phyloP scores from a whole-genome alignment of 2,329 filamentous ascomycete genomes.

The Chrysoporthe cubensis region DNA sequence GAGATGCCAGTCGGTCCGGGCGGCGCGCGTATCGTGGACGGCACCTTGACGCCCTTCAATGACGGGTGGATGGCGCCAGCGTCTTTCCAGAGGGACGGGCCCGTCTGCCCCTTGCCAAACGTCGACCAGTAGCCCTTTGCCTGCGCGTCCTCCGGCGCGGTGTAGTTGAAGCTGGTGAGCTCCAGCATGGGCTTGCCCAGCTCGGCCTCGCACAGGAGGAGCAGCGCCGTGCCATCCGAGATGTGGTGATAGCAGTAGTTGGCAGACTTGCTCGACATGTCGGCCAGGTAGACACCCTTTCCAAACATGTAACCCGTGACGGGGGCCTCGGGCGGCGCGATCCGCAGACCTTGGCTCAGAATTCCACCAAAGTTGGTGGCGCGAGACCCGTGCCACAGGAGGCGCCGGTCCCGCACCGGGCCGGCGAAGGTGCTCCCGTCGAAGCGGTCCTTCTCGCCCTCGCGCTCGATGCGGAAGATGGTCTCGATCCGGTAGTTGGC shows the following conservation, averaged over 20 bases:
- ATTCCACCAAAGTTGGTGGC: conserved; percentile 87
- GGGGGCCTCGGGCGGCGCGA: conserved; percentile 83
- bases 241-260: conserved; percentile 69
- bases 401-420: conserved; percentile 64
- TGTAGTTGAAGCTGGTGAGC: conserved; percentile 60
- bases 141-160: conserved; percentile 67
- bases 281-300: conserved; percentile 86
- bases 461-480: conserved; percentile 82
- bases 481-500: conserved; percentile 65
- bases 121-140: conserved; percentile 66
- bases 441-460: conserved; percentile 74
- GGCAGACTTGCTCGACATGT: conserved; percentile 82
- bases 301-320: conserved; percentile 85
- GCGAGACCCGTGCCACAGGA: conserved; percentile 88
- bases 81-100: conserved; percentile 76
- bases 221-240: conserved; percentile 71
- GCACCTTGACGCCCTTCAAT: conserved; percentile 72
- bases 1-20: conserved; percentile 53
- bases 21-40: conserved; percentile 47
- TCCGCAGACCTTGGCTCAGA: conserved; percentile 84
- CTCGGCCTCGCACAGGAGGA: conserved; percentile 84
- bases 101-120: conserved; percentile 68
- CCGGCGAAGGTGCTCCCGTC: conserved; percentile 56
- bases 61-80: conserved; percentile 66
- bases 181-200: conserved; percentile 76